Evolutionary conservation across 208 protist species (phyloP).

Genomic region (Naegleria lovaniensis): DNA sequence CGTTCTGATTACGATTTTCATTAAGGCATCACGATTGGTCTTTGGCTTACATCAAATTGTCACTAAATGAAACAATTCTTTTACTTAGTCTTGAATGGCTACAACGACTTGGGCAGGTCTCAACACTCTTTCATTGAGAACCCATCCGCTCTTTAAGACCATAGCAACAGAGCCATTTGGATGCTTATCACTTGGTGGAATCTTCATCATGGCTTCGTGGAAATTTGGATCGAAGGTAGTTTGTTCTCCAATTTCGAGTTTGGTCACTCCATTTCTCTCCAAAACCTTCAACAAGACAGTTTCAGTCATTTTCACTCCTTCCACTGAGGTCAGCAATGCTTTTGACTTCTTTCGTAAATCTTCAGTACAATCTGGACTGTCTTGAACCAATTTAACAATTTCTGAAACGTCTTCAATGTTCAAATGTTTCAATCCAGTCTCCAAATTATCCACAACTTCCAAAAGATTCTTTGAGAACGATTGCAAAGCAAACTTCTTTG

Average conservation of each 20-base stretch:
- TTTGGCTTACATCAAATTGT: too few relatives aligned
- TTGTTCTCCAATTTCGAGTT: conserved; percentile 61
- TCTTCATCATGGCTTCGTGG: conserved; percentile 77
- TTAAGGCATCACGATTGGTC: too few relatives aligned
- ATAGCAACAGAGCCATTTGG: conserved; percentile 57
- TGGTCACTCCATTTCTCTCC: conserved; percentile 69
- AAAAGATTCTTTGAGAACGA: conserved; percentile 81
- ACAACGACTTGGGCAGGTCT: conserved; percentile 78
- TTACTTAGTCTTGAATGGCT: conserved; percentile 43
- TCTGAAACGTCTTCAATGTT: conserved; percentile 51
- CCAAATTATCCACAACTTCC: conserved; percentile 80
- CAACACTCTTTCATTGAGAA: conserved; percentile 67
- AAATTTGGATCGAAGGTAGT: conserved; percentile 71
- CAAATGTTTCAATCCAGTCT: conserved; percentile 57
- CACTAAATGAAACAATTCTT: too few relatives aligned
- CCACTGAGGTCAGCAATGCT: conserved; percentile 67
- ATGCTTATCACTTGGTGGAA: conserved; percentile 54
- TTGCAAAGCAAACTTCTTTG: conserved; percentile 70
- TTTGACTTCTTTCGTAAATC: conserved; percentile 55
- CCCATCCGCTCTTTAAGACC: conserved; percentile 81
- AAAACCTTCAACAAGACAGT: conserved; percentile 75
- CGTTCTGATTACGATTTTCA: too few relatives aligned
- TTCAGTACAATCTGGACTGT: conserved; percentile 46
- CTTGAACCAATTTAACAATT: conserved; percentile 26
- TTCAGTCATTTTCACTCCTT: conserved; percentile 53